Evolutionary conservation across 208 protist genomes (phyloP).

Genomic region (Leishmania aethiopica): DNA sequence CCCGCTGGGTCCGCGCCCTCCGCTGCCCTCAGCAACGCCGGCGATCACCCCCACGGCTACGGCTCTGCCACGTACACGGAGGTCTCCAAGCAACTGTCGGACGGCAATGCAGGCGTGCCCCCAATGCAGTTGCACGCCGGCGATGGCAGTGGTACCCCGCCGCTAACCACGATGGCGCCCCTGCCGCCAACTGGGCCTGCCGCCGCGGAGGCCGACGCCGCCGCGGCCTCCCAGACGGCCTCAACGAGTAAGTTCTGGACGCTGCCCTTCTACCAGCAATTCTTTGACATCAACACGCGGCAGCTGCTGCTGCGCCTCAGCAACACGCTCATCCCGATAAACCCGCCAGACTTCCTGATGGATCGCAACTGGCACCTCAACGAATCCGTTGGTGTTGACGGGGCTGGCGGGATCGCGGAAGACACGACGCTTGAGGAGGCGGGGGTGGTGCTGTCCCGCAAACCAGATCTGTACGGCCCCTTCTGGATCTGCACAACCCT

Average conservation of each 20-base stretch:
- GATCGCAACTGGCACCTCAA: conserved; percentile 77
- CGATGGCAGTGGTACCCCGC: conserved; percentile 1
- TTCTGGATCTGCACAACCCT: conserved; percentile 93
- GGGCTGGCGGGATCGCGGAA: conserved; percentile 8
- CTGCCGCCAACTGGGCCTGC: conserved; percentile 9
- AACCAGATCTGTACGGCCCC: conserved; percentile 89
- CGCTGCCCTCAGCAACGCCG: not conserved
- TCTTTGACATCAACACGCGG: conserved; percentile 89
- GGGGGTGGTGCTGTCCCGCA: conserved; percentile 52
- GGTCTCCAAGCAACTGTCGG: conserved; percentile 5
- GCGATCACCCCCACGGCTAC: conserved; percentile 12
- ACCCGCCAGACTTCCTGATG: conserved; percentile 82
- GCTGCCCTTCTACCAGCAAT: conserved; percentile 89
- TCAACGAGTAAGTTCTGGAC: conserved; percentile 78
- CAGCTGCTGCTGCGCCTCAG: conserved; percentile 79
- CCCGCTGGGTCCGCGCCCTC: conserved; percentile 1
- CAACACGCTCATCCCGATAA: conserved; percentile 68
- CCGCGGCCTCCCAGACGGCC: not conserved
- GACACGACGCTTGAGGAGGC: conserved; percentile 38
- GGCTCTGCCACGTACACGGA: conserved; percentile 23
- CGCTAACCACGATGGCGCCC: not conserved
- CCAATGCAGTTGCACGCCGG: conserved; percentile 21
- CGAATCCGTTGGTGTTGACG: conserved; percentile 12
- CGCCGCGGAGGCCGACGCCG: not conserved
- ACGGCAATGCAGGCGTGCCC: not conserved